Evolutionary conservation across 1,284 basidiomycete genomes (phyloP), one percentile per base, ranked within the genome.

Genomic region (Fomitopsis betulina): DNA sequence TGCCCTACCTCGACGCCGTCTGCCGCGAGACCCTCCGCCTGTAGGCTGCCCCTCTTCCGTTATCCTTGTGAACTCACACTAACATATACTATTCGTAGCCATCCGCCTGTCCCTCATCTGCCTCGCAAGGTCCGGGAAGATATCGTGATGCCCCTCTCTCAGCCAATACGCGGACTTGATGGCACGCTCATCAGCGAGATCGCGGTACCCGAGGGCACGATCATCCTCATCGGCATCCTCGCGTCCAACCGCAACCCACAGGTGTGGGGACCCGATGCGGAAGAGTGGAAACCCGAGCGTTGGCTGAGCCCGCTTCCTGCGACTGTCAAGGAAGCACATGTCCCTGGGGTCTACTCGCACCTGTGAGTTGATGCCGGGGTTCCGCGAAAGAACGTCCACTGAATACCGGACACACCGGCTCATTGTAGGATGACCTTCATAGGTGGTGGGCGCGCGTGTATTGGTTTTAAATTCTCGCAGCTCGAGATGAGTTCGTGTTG

Each of bases 261-360:
- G 2, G 67, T 85, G 3, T 86, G 84, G 84, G 84, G 84, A 3
- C 73, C 76, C 38, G 83, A 85, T 64, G 77, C 80, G 3, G 58
- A 60, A 21, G 76, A 81, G 54, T 85, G 80, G 72, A 79, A 69
- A 77, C 68, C 69, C 2, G 68, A 70, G 51, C 66, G 69, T 8
- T 71, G 69, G 68, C 58, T 72, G 5, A 54, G 59, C 19, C 61
- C 63, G 4, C 59, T 67, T 1, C 66, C 67, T 1, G 32, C 35
- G 5, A 49, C 61, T 0, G 51, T 67, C 23, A 60, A 54, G 12
- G 58, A 61, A 2, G 65, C 63, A 4, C 61, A 56, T 25, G 55
- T 70, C 2, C 68, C 67, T 1, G 67, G 67, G 2, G 64, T 70
- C 3, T 70, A 67, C 50, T 65, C 66, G 32, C 62, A 69, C 39